Evolutionary conservation across 345 rosid genomes (phyloP).

Genomic region (Citrus medica): DNA sequence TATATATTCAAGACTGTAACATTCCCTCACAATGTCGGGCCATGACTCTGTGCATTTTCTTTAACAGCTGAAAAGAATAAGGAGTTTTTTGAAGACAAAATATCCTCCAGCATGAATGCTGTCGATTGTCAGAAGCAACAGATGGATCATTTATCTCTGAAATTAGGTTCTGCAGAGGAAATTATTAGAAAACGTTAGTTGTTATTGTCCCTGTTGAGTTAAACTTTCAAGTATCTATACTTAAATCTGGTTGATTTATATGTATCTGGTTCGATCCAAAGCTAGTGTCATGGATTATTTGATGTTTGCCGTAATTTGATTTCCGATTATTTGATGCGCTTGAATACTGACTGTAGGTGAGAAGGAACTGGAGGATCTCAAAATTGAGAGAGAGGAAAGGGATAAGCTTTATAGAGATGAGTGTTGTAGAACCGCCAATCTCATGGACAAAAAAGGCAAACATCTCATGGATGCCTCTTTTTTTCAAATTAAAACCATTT

Average conservation of each 20-base stretch:
- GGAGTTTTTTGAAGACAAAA: constrained; percentile 42
- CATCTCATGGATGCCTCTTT: neutral
- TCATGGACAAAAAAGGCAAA: constrained; percentile 71
- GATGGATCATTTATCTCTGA: constrained; percentile 42
- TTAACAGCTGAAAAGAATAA: constrained; percentile 67
- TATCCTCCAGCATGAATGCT: constrained; percentile 34
- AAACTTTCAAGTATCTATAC: neutral
- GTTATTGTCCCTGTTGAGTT: constrained; percentile 2
- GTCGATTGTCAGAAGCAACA: constrained; percentile 46
- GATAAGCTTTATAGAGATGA: constrained; percentile 51
- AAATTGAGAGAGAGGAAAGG: constrained; percentile 47
- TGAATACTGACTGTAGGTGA: constrained; percentile 46
- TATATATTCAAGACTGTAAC: neutral
- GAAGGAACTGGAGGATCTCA: constrained; percentile 64
- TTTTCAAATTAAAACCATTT: neutral
- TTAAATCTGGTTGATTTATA: constrained; percentile 8
- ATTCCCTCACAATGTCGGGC: neutral
- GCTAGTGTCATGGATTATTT: neutral
- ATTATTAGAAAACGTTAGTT: constrained; percentile 53
- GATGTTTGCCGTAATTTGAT: constrained; percentile 9
- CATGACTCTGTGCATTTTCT: constrained; percentile 20
- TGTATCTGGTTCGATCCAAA: neutral
- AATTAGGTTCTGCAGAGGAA: constrained; percentile 47
- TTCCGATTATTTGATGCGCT: neutral
- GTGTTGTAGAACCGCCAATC: constrained; percentile 32